Evolutionary conservation across 352 stramenopile genomes (phyloP).

Genomic region (Elongisporangium anandrum): DNA sequence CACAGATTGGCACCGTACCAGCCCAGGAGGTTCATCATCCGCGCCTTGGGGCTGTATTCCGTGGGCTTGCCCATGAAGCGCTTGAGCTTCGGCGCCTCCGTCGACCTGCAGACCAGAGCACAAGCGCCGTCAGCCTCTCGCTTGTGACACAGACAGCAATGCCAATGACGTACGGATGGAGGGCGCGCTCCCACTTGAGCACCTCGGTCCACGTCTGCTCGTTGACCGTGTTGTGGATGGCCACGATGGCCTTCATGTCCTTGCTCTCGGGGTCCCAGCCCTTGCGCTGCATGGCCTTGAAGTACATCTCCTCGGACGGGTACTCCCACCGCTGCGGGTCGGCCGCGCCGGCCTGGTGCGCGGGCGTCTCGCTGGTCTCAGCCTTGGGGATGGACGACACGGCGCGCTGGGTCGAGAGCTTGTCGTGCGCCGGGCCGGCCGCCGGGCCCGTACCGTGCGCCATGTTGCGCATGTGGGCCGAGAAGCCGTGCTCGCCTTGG

Average conservation of each 20-base stretch:
- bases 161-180: slow-evolving; percentile 34
- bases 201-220: slow-evolving; percentile 95
- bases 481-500: slow-evolving; percentile 12
- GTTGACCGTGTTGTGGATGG: slow-evolving; percentile 98
- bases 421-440: slow-evolving; percentile 18
- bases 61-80: slow-evolving; percentile 94
- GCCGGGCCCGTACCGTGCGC: slow-evolving; percentile 42
- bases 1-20: slow-evolving; percentile 28
- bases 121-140: not conserved
- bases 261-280: slow-evolving; percentile 88
- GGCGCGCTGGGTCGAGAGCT: slow-evolving; percentile 83
- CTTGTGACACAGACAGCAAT: not conserved
- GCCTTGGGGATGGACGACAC: slow-evolving; percentile 94
- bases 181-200: slow-evolving; percentile 85
- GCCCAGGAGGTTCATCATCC: slow-evolving; percentile 81
- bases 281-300: slow-evolving; percentile 96
- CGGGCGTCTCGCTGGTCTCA: slow-evolving; percentile 57
- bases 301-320: slow-evolving; percentile 97
- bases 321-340: slow-evolving; percentile 90
- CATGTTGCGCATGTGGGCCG: slow-evolving; percentile 59
- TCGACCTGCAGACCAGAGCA: slow-evolving; percentile 16
- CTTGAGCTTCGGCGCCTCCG: slow-evolving; percentile 84
- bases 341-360: slow-evolving; percentile 46
- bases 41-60: slow-evolving; percentile 94
- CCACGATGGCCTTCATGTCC: slow-evolving; percentile 95